phyloP scores from a whole-genome alignment of 371 early-diverging fungal species.

The Mortierella sp. region DNA sequence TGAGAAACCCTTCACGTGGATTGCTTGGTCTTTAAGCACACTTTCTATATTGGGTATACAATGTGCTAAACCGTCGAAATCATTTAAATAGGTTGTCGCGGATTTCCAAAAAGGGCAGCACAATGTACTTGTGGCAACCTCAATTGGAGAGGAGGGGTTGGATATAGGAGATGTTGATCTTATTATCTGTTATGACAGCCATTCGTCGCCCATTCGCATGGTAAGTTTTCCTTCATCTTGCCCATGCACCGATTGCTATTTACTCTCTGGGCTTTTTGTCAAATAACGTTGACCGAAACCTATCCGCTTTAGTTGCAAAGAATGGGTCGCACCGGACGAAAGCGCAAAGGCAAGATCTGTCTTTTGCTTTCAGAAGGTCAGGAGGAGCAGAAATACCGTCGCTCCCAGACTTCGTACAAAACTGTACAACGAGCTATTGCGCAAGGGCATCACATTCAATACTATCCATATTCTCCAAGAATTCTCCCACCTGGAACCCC shows the following conservation, averaged over 20 bases:
- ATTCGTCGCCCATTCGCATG: constrained; percentile 88
- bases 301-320: constrained; percentile 82
- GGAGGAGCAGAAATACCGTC: constrained; percentile 80
- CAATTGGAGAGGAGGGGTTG: constrained; percentile 97
- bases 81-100: constrained; percentile 33
- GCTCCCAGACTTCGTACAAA: constrained; percentile 72
- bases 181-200: constrained; percentile 93
- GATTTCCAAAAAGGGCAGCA: constrained; percentile 56
- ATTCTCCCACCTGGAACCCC: constrained; percentile 31
- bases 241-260: neutral
- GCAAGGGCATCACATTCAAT: constrained; percentile 59
- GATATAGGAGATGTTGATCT: constrained; percentile 98
- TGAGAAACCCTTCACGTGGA: neutral
- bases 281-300: constrained; percentile 62
- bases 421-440: constrained; percentile 69
- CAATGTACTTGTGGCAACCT: constrained; percentile 92
- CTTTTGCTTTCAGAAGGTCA: constrained; percentile 84
- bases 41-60: too few relatives aligned
- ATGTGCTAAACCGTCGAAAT: neutral
- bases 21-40: neutral
- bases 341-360: constrained; percentile 86
- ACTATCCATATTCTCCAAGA: constrained; percentile 58
- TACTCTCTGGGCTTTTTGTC: constrained; percentile 2
- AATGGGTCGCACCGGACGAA: constrained; percentile 95
- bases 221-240: constrained; percentile 44